Base-by-base conservation (phyloP, 352 stramenopile genomes). In the Saprolegnia diclina region DNA sequence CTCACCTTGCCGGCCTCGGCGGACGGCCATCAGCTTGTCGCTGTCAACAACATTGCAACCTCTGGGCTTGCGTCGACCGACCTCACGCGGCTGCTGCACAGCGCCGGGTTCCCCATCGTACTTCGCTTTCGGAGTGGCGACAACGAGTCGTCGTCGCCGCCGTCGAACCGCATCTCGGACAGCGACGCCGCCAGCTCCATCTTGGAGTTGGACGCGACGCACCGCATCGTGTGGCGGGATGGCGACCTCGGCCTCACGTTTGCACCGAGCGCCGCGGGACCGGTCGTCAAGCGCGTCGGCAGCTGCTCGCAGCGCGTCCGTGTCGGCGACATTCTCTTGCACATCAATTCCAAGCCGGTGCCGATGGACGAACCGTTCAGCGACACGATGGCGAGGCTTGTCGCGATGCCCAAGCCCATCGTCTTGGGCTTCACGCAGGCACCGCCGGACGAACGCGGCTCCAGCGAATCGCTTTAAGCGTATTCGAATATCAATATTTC, bases 1-100 rank as follows among this genome's bases (percentile, higher is more conserved):
- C 26, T 69, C 13, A 21, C 19, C 7, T n/a, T 69, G 19, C 45
- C 48, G 21, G 13, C 9, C 7, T 44, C 62, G 14, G 21, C 45
- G 24, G 35, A 19, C 24, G 35, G 24, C 24, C 52, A 59, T n/a
- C 3, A 4, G 19, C 46, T 69, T 16, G 53, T 69, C 2, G 63
- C 63, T 3, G 63, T 69, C 48, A 69, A 69, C 48, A 69, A 69
- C 53, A 62, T 69, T 14, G 53, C 63, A 5, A 69, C 63, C 7
- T 7, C 14, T 18, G 44, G 45, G 19, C n/a, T 69, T 5, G 19
- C 63, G 37, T n/a, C 63, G 5, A 2, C n/a, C 2, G 45, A 54
- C 19, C 37, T 69, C n/a, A 45, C 45, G 11, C 11, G 14, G n/a
- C n/a, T 69, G 37, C 37, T 69, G 1, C 48, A 52, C 11, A 29